phyloP scores from a whole-genome alignment of 345 rosid genomes.

The Murraya koenigii region DNA sequence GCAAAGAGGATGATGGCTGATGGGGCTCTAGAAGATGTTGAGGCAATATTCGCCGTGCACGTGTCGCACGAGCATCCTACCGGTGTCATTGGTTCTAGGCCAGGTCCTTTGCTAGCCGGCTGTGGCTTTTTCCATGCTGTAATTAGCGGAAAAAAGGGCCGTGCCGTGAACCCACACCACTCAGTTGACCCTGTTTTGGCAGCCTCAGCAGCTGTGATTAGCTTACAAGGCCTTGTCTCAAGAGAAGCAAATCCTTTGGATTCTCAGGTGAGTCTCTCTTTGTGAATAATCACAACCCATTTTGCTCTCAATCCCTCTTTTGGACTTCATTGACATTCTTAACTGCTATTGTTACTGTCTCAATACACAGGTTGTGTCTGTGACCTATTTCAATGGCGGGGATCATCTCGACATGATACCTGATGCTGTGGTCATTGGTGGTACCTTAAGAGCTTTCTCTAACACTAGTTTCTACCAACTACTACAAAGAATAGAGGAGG shows the following conservation, averaged over 20 bases:
- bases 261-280: conserved; percentile 48
- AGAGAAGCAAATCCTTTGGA: conserved; percentile 88
- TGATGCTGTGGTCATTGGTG: conserved; percentile 57
- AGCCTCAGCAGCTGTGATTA: conserved; percentile 73
- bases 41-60: conserved; percentile 80
- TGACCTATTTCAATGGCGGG: conserved; percentile 70
- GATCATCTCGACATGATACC: conserved; percentile 43
- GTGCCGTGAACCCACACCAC: conserved; percentile 23
- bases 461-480: conserved; percentile 69
- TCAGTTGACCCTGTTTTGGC: conserved; percentile 56
- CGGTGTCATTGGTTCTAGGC: conserved; percentile 72
- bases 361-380: conserved; percentile 67
- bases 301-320: background rate
- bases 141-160: conserved; percentile 33
- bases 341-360: background rate
- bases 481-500: conserved; percentile 68
- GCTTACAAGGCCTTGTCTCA: conserved; percentile 82
- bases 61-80: conserved; percentile 84
- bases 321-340: background rate
- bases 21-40: conserved; percentile 64
- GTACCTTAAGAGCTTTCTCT: conserved; percentile 83
- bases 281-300: background rate
- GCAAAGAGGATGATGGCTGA: conserved; percentile 83
- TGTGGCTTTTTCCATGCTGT: conserved; percentile 82
- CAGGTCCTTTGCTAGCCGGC: conserved; percentile 86